Conservation (phyloP, 2,329 filamentous ascomycete genomes). For the Chaetothyriales sp. region DNA sequence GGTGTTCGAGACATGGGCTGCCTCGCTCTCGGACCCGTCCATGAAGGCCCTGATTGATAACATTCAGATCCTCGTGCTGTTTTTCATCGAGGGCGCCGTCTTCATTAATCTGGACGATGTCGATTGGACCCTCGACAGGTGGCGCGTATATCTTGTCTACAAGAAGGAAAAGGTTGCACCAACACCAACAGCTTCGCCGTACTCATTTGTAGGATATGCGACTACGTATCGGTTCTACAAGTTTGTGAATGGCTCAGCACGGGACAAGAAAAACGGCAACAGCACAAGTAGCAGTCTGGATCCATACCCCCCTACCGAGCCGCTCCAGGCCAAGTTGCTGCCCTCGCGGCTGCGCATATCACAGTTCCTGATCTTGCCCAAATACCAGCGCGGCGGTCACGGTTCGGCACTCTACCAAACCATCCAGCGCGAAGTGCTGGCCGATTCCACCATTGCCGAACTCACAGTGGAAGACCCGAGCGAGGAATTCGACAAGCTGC, state of each 20-base stretch:
- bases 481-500: constrained; percentile 50
- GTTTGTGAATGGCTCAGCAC: constrained; percentile 24
- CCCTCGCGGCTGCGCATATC: constrained; percentile 73
- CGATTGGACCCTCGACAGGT: constrained; percentile 61
- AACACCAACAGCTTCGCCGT: constrained; percentile 40
- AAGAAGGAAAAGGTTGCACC: constrained; percentile 35
- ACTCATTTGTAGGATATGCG: constrained; percentile 74
- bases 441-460: constrained; percentile 56
- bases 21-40: constrained; percentile 52
- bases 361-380: constrained; percentile 81
- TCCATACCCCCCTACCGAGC: constrained; percentile 27
- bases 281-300: constrained; percentile 26
- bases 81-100: constrained; percentile 89
- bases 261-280: constrained; percentile 28
- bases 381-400: constrained; percentile 67
- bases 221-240: constrained; percentile 79
- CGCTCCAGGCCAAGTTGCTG: constrained; percentile 41
- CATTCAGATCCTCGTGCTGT: constrained; percentile 65
- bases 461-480: constrained; percentile 90
- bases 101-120: constrained; percentile 56
- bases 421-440: constrained; percentile 56
- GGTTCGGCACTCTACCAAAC: constrained; percentile 67
- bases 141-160: constrained; percentile 83
- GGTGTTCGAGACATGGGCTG: constrained; percentile 72
- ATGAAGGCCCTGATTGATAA: constrained; percentile 61